These are phyloP conservation scores for Podaxis rugospora DNA, from an alignment of 768 basidiomycete species.

Conservation along the genomic window DNA sequence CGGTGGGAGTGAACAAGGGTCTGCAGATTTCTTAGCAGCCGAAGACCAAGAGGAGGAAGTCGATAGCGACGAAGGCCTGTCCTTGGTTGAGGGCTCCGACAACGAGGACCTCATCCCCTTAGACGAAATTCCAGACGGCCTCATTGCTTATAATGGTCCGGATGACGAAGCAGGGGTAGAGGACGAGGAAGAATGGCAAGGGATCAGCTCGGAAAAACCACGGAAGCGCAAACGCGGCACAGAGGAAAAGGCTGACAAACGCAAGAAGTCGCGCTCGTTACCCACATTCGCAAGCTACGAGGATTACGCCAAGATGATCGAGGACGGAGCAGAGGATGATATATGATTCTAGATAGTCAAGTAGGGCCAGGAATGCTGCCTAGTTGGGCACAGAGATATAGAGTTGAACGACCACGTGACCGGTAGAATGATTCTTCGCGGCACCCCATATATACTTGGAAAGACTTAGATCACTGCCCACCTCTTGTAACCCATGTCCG, in stretches of 20 bases:
- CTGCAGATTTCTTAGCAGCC: constrained; percentile 22
- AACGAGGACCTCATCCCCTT: constrained; percentile 65
- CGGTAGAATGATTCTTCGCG: neutral
- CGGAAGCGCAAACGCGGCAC: constrained; percentile 30
- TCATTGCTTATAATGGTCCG: constrained; percentile 59
- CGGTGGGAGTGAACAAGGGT: constrained; percentile 17
- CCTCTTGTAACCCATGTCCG: constrained; percentile 16
- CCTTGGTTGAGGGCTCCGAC: constrained; percentile 62
- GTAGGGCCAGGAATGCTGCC: neutral
- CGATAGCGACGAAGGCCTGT: constrained; percentile 37
- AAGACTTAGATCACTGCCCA: constrained; percentile 18
- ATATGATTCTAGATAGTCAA: constrained; percentile 27
- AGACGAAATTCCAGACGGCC: constrained; percentile 51
- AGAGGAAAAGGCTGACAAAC: constrained; percentile 35
- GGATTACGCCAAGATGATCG: constrained; percentile 82
- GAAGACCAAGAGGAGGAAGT: constrained; percentile 29
- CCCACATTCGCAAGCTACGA: constrained; percentile 88
- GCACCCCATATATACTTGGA: neutral
- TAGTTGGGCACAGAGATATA: neutral
- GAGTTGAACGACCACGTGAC: constrained; percentile 2
- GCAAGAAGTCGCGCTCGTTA: constrained; percentile 65
- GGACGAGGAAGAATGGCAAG: constrained; percentile 48
- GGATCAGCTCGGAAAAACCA: constrained; percentile 28
- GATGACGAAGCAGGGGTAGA: constrained; percentile 39
- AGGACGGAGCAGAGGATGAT: constrained; percentile 69